Base-by-base conservation (phyloP, 345 rosid species). In the Anacardium occidentale region DNA sequence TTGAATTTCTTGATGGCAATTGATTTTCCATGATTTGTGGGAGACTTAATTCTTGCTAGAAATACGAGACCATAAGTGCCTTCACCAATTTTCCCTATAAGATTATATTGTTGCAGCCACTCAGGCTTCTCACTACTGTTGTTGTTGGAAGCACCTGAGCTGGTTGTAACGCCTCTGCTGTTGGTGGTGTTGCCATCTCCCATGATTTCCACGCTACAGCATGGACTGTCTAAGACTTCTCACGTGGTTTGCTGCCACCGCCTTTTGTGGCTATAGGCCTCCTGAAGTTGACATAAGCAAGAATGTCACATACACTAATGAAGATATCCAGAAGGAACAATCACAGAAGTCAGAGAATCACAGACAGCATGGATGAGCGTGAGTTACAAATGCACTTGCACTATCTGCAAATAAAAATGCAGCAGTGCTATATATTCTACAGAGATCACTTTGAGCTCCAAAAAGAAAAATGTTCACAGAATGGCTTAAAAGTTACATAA, bases 51-150 rank as follows among this genome's bases (percentile, higher is more conserved):
- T 67, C 81, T 90, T 48, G 99, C 99, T 64, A 96, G 87, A 84
- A 96, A 96, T 26, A 96, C 99, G 65, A 96, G 98, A 66, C 98
- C 98, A 75, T 96, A 96, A 4, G 99, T 96, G 10, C 99, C 99
- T 82, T 96, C 99, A 54, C 99, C 99, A 59, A 96, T 96, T 86
- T 96, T 96, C 51, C 99, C 99, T 42, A 96, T 89, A 14, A 96
- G 91, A 81, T 93, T 94, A 83, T 93, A 96, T 60, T 96, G 98
- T 68, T 91, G 99, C 57, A 96, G 89, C 99, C 99, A 96, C 79
- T 96, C 97, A 62, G 99, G 99, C 85, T 88, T 87, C 86, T 86
- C 97, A 70, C 68, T 15, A 50, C 53, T 68, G 72, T 61, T 63
- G 57, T 50, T 66, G 6, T 68, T 54, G 42, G 86, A 76, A 67